Conservation (phyloP, 2,329 filamentous ascomycete species). For the Hymenoscyphus salicellus region DNA sequence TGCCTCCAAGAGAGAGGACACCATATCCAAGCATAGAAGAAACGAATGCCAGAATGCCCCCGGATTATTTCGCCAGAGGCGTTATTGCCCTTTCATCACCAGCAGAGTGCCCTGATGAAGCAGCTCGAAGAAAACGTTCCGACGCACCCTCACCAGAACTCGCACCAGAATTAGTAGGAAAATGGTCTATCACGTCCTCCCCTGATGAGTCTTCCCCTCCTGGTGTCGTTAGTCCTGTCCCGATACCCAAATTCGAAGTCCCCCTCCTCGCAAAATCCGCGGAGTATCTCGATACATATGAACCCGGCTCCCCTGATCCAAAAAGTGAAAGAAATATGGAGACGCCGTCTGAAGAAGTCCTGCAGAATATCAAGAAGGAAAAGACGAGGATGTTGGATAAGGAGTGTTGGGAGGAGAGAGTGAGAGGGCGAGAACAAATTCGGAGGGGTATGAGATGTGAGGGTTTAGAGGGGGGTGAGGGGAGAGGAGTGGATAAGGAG, state of each 20-base stretch:
- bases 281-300: conserved; percentile 25
- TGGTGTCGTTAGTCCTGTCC: background rate
- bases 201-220: background rate
- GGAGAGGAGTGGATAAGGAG: conserved; percentile 15
- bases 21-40: conserved; percentile 18
- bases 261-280: conserved; percentile 10
- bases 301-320: conserved; percentile 6
- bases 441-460: background rate
- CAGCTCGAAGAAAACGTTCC: background rate
- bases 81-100: conserved; percentile 5
- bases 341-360: background rate
- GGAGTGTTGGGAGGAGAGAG: background rate
- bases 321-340: background rate
- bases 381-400: background rate
- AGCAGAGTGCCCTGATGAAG: background rate
- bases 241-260: background rate
- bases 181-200: background rate
- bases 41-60: background rate
- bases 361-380: background rate
- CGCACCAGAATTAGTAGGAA: background rate
- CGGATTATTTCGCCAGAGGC: background rate
- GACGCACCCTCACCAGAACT: background rate
- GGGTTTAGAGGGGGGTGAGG: conserved; percentile 1
- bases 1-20: conserved; percentile 16
- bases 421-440: background rate